Base-by-base conservation (phyloP, 2,329 filamentous ascomycete species). In the Xylaria sp. region DNA sequence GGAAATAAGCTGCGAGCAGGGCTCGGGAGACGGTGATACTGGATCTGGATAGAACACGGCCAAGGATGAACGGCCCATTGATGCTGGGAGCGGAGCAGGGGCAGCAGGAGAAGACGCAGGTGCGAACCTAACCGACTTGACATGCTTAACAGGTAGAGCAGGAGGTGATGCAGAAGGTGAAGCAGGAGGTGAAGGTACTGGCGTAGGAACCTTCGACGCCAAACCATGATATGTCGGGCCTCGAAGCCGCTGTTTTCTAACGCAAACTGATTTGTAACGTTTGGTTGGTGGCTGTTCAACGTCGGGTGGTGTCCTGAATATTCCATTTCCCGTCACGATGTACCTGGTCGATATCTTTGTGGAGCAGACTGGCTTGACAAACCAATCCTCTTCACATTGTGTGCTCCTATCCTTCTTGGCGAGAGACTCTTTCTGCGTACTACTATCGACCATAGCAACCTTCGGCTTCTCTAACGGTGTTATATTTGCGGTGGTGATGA, bases 401-500 rank as follows among this genome's bases (percentile, higher is more conserved):
- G 53, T 38, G 20, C 38, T 20, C 20, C 38, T 27, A 11, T 42
- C 10, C 15, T 36, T 42, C 38, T n/a, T 25, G n/a, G 29, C 9
- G 17, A 9, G 38, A n/a, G 55, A 9, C 3, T 54, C 36, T 33
- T 39, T 49, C 22, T 60, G 55, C 11, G 49, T 55, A 36, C 50
- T 45, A 15, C 15, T 27, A 36, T 62, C 45, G 13, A 60, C 36
- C 31, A 55, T 55, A 25, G 13, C 22, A 1, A 17, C 6, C 33
- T 22, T 61, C 5, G 42, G 56, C 33, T 22, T 9, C 17, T 65
- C 50, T 3, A 20, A 17, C 17, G 61, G 61, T 15, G 27, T 50
- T 45, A 61, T 45, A 60, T 22, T 33, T 3, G n/a, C 55, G n/a
- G 25, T 47, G 39, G 51, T 53, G 17, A 67, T 9, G 22, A 56